A percentile compares a stretch with the other conserved stretches of the same genome.
Conservation (phyloP, 179 eudicot species). For the Sideroxylon spinosum region DNA sequence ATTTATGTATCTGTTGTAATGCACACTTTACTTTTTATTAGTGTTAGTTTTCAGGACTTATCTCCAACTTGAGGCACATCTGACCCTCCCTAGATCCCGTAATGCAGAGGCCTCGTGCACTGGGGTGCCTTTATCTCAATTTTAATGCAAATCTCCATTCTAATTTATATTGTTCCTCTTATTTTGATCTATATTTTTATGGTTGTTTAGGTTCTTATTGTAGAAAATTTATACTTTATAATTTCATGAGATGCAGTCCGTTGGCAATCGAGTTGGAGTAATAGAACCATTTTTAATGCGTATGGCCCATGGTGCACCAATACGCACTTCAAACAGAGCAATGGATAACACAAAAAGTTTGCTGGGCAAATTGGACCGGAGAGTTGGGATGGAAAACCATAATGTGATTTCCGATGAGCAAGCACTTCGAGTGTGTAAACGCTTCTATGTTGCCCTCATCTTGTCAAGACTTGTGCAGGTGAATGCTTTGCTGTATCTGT, state of each 20-base stretch:
- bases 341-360: conserved; percentile 45
- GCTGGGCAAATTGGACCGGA: conserved; percentile 42
- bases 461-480: conserved; percentile 96
- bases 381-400: conserved; percentile 37
- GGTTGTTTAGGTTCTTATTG: conserved; percentile 9
- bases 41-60: background rate
- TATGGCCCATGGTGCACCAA: conserved; percentile 92
- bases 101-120: no score
- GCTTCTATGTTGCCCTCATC: conserved; percentile 94
- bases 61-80: no score
- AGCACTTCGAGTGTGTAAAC: conserved; percentile 75
- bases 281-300: conserved; percentile 93
- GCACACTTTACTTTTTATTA: background rate
- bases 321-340: conserved; percentile 48
- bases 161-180: background rate
- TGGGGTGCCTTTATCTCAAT: no score
- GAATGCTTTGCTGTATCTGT: conserved; percentile 6
- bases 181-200: background rate
- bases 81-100: no score
- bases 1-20: background rate
- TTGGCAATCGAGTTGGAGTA: conserved; percentile 97
- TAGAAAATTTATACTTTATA: conserved; percentile 3
- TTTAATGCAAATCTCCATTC: background rate
- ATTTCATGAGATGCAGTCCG: conserved; percentile 55
- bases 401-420: conserved; percentile 71